Percentiles rank a stretch among this genome's conserved stretches.
These are phyloP conservation scores for Bathelium albidoporum DNA, from an alignment of 495 filamentous ascomycete species.

Conservation along the genomic window DNA sequence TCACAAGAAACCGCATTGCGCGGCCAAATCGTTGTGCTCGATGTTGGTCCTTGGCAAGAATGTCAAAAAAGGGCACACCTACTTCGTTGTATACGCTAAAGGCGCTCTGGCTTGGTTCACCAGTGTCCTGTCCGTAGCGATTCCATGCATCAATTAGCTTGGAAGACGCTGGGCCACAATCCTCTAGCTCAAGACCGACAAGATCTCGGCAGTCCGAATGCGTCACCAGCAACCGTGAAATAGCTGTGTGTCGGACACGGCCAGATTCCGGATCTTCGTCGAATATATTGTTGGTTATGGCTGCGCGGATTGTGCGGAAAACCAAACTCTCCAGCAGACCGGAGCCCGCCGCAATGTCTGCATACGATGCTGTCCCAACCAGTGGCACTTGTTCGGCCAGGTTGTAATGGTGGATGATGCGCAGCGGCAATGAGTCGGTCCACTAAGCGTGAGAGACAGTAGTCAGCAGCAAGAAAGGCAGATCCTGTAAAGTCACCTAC, in stretches of 20 bases:
- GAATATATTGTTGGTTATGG: not conserved
- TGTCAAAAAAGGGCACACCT: not conserved
- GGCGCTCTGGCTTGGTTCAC: not conserved
- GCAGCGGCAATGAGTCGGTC: not conserved
- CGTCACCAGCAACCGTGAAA: not conserved
- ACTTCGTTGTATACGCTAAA: not conserved
- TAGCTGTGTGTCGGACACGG: not conserved
- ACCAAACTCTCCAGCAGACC: not conserved
- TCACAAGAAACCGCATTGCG: not conserved
- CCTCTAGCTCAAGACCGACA: not conserved
- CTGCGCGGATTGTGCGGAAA: not conserved
- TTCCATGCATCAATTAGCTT: not conserved
- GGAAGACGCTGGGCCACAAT: not conserved
- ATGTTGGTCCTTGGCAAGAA: not conserved
- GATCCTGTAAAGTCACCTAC: not conserved
- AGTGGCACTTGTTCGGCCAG: not conserved
- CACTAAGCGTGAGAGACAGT: not conserved
- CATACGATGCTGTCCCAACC: not conserved
- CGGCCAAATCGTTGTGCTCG: not conserved
- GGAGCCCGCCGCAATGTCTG: not conserved
- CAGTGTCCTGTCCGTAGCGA: not conserved
- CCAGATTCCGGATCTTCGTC: not conserved
- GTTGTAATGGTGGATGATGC: not conserved
- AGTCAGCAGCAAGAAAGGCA: not conserved
- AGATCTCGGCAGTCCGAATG: not conserved